These are phyloP conservation scores for Sporothrix pseudoabietina DNA, from an alignment of 2,329 filamentous ascomycete species.

Conservation along the genomic window DNA sequence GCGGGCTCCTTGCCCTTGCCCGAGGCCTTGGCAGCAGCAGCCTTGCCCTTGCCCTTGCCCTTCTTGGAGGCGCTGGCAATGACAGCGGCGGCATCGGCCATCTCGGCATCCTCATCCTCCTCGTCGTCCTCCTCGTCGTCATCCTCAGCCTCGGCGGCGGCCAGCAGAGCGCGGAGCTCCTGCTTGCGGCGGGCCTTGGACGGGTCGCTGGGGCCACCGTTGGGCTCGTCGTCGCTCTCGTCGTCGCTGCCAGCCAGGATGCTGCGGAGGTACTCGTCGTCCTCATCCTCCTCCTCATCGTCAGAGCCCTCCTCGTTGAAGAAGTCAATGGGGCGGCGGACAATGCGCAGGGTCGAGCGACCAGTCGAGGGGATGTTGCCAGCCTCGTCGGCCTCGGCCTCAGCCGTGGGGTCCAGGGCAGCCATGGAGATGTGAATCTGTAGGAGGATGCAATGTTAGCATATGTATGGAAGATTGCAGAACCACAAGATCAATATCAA, in stretches of 20 bases:
- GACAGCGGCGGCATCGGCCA: constrained; percentile 50
- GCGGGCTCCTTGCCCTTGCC: constrained; percentile 37
- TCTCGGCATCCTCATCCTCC: constrained; percentile 49
- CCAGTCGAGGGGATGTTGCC: constrained; percentile 63
- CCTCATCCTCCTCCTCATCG: constrained; percentile 63
- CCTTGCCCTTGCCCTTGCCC: constrained; percentile 35
- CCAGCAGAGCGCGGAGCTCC: constrained; percentile 75
- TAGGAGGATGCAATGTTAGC: background rate
- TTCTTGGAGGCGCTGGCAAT: constrained; percentile 36
- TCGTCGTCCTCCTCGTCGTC: constrained; percentile 65
- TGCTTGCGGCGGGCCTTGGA: constrained; percentile 79
- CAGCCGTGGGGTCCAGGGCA: constrained; percentile 86
- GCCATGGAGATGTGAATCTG: constrained; percentile 99
- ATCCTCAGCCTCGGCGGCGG: constrained; percentile 62
- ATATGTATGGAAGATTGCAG: background rate
- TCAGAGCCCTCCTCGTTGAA: constrained; percentile 56
- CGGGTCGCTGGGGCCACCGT: constrained; percentile 89
- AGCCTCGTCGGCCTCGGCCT: constrained; percentile 65
- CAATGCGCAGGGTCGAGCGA: constrained; percentile 86
- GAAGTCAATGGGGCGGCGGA: constrained; percentile 65
- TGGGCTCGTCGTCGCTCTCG: constrained; percentile 69
- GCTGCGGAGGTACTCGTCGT: constrained; percentile 65
- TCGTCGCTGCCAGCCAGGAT: constrained; percentile 55
- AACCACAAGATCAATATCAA: background rate
- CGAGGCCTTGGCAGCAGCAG: constrained; percentile 23